Percentiles rank a stretch among this genome's conserved stretches.
Conservation (phyloP, 1,284 basidiomycete species). For the Amylostereum chailletii region DNA sequence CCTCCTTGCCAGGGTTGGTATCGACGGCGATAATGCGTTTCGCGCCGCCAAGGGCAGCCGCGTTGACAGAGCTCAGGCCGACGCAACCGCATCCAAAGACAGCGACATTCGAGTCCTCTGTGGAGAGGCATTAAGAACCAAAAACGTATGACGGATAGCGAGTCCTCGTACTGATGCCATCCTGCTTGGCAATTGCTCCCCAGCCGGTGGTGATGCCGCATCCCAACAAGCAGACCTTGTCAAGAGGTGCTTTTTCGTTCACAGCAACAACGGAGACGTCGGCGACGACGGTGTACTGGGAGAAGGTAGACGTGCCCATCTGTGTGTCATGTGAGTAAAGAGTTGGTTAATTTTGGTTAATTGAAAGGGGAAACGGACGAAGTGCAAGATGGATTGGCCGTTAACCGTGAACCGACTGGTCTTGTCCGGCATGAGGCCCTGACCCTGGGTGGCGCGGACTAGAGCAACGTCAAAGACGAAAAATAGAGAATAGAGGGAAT, state of each 20-base stretch:
- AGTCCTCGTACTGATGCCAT: constrained; percentile 57
- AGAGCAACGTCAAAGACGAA: constrained; percentile 2
- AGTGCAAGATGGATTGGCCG: constrained; percentile 86
- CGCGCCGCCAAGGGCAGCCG: constrained; percentile 72
- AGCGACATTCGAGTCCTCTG: constrained; percentile 82
- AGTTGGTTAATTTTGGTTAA: neutral
- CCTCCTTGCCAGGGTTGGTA: constrained; percentile 78
- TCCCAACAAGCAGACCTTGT: constrained; percentile 91
- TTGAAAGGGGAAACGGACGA: constrained; percentile 48
- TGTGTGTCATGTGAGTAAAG: constrained; percentile 21
- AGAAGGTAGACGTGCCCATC: constrained; percentile 99
- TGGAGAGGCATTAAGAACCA: constrained; percentile 3
- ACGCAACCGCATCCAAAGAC: constrained; percentile 97
- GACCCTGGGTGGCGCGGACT: constrained; percentile 93
- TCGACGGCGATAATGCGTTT: constrained; percentile 91
- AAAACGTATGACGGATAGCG: constrained; percentile 1
- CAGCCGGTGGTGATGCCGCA: constrained; percentile 98
- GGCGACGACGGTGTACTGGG: constrained; percentile 97
- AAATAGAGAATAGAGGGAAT: neutral
- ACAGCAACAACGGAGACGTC: constrained; percentile 95
- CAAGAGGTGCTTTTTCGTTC: constrained; percentile 78
- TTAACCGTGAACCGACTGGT: constrained; percentile 88
- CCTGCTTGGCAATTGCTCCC: constrained; percentile 80
- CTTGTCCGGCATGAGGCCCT: constrained; percentile 93
- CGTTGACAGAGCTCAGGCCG: constrained; percentile 87